A percentile compares a stretch with the other conserved stretches of the same genome.
phyloP scores from a whole-genome alignment of 768 basidiomycete genomes.

The Podaxis sp. region DNA sequence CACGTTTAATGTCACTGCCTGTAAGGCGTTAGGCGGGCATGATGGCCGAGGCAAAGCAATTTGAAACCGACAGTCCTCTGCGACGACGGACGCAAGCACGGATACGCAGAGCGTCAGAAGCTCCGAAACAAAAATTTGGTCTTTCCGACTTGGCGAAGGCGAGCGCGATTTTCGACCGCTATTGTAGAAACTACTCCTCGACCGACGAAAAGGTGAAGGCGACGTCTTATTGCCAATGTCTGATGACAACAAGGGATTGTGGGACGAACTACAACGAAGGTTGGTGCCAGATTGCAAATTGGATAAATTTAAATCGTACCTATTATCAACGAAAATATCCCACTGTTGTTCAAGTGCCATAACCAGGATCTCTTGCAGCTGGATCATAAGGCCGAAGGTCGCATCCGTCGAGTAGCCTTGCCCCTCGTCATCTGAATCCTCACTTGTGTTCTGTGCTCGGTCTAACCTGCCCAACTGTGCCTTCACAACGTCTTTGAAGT shows the following conservation, averaged over 20 bases:
- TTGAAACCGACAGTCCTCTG: constrained; percentile 72
- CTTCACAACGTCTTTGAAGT: constrained; percentile 31
- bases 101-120: constrained; percentile 60
- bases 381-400: constrained; percentile 62
- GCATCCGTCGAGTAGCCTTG: constrained; percentile 59
- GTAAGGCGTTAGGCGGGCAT: constrained; percentile 75
- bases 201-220: constrained; percentile 45
- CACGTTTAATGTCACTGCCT: constrained; percentile 68
- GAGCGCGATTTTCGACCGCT: constrained; percentile 50
- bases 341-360: constrained; percentile 57
- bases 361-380: constrained; percentile 59
- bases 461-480: constrained; percentile 14
- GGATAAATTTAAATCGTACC: constrained; percentile 29
- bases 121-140: constrained; percentile 41
- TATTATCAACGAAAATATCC: constrained; percentile 57
- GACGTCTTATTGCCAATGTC: constrained; percentile 1
- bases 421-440: constrained; percentile 52
- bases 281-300: background rate
- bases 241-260: constrained; percentile 1
- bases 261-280: background rate
- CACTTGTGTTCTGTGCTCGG: constrained; percentile 25
- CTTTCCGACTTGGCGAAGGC: constrained; percentile 39
- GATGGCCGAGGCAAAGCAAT: constrained; percentile 57
- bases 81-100: constrained; percentile 60
- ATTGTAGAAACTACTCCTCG: constrained; percentile 42